phyloP scores from a whole-genome alignment of 2,329 filamentous ascomycete species.

The Hypoxylon sp. region DNA sequence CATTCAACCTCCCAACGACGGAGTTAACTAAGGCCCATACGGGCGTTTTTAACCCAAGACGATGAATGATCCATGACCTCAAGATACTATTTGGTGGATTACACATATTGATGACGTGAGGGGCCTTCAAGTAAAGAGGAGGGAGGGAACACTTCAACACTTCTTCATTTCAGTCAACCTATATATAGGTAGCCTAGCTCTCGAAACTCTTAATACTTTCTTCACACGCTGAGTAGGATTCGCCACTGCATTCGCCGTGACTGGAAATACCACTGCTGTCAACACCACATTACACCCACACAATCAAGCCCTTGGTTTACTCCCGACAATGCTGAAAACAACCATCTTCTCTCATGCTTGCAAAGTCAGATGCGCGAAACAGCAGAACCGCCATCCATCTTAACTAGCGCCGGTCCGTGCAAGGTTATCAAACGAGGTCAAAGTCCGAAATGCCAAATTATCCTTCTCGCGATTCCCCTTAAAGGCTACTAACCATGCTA shows the following conservation, averaged over 20 bases:
- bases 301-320: slow-evolving; percentile 33
- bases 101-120: slow-evolving; percentile 1
- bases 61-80: slow-evolving; percentile 11
- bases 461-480: slow-evolving; percentile 24
- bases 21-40: slow-evolving; percentile 3
- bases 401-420: slow-evolving; percentile 49
- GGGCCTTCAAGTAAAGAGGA: slow-evolving; percentile 6
- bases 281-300: slow-evolving; percentile 34
- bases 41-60: background rate
- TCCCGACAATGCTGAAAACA: slow-evolving; percentile 37
- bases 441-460: slow-evolving; percentile 41
- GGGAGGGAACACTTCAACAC: slow-evolving; percentile 5
- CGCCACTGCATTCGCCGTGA: slow-evolving; percentile 16
- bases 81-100: background rate
- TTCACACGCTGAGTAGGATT: slow-evolving; percentile 25
- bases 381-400: slow-evolving; percentile 45
- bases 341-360: slow-evolving; percentile 39
- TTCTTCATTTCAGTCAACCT: slow-evolving; percentile 37
- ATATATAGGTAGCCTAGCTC: slow-evolving; percentile 36
- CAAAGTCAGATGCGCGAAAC: slow-evolving; percentile 41
- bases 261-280: slow-evolving; percentile 17
- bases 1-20: slow-evolving; percentile 18
- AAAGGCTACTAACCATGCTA: slow-evolving; percentile 22
- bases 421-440: slow-evolving; percentile 39
- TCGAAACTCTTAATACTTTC: slow-evolving; percentile 19